These are phyloP conservation scores for Fraxinus anomala DNA, from an alignment of 257 asterid species.

Conservation along the genomic window DNA sequence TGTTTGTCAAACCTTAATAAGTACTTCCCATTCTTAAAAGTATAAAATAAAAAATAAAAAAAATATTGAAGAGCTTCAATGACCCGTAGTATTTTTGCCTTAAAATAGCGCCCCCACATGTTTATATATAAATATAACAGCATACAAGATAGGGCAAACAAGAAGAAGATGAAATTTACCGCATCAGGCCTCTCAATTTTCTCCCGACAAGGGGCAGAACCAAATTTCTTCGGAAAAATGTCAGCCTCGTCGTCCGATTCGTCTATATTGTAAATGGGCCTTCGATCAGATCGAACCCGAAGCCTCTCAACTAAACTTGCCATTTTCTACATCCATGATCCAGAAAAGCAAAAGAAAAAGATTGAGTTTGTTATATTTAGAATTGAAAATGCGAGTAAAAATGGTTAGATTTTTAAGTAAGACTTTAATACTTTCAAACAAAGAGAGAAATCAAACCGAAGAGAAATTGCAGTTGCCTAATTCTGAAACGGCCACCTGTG, in stretches of 20 bases:
- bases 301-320: slow-evolving; percentile 68
- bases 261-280: slow-evolving; percentile 76
- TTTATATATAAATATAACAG: not conserved
- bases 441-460: not conserved
- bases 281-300: slow-evolving; percentile 75
- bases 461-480: not conserved
- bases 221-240: slow-evolving; percentile 32
- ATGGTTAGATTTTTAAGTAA: not conserved
- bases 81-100: not conserved
- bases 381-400: not conserved
- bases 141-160: not conserved
- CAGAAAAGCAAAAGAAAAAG: not conserved
- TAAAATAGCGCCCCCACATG: not conserved
- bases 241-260: slow-evolving; percentile 88
- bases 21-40: not conserved
- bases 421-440: not conserved
- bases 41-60: too few relatives aligned
- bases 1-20: not conserved
- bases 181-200: slow-evolving; percentile 38
- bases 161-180: slow-evolving; percentile 29
- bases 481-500: not conserved
- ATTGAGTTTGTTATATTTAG: not conserved
- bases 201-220: slow-evolving; percentile 30
- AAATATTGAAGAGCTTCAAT: too few relatives aligned
- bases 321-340: slow-evolving; percentile 28